Conservation (phyloP, 257 asterid genomes). For the Coffea canephora region DNA sequence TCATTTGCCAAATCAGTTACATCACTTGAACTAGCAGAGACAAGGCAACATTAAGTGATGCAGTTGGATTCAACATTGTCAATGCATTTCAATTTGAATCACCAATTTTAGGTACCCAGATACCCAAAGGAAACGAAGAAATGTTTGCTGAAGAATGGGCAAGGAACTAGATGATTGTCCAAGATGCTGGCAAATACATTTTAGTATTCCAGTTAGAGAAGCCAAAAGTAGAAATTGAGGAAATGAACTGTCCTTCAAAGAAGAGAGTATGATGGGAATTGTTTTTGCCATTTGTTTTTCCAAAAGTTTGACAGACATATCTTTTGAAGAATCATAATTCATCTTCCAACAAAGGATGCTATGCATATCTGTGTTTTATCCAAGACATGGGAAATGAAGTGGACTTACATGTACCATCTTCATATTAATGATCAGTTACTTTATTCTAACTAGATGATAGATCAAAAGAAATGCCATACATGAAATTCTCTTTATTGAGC, state of each 20-base stretch:
- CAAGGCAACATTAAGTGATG: constrained; percentile 64
- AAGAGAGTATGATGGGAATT: constrained; percentile 61
- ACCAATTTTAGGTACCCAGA: constrained; percentile 76
- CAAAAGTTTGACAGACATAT: constrained; percentile 59
- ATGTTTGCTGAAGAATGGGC: constrained; percentile 75
- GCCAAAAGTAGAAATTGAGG: constrained; percentile 74
- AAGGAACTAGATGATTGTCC: constrained; percentile 68
- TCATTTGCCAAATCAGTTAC: constrained; percentile 73
- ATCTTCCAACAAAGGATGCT: no score
- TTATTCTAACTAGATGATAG: no score
- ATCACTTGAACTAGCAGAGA: constrained; percentile 62
- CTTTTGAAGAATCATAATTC: constrained; percentile 22
- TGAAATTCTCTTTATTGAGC: no score
- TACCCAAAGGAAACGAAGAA: constrained; percentile 62
- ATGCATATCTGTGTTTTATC: no score
- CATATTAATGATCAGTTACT: no score
- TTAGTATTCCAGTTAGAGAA: constrained; percentile 66
- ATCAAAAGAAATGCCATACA: no score
- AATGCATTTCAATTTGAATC: constrained; percentile 58
- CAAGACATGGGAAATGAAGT: no score
- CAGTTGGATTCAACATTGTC: constrained; percentile 62
- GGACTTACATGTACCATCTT: no score
- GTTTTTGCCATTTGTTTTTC: constrained; percentile 50
- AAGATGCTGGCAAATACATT: constrained; percentile 71
- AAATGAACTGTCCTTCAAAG: constrained; percentile 54